These are phyloP conservation scores for Colletotrichum trifolii DNA, from an alignment of 2,329 filamentous ascomycete species.

Conservation along the genomic window DNA sequence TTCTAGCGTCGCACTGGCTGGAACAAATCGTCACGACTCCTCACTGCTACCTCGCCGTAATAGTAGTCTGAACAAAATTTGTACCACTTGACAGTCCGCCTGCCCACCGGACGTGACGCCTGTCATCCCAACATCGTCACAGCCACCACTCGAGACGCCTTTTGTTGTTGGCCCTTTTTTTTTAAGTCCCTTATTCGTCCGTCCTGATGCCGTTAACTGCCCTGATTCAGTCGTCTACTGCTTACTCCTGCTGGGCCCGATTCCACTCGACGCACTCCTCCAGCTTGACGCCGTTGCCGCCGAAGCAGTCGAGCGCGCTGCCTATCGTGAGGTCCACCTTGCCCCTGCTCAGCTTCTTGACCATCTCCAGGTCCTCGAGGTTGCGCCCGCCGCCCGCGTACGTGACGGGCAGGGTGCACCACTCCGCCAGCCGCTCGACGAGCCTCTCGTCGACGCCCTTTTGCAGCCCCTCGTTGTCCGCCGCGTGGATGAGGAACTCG, in stretches of 20 bases:
- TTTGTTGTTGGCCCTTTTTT: background rate
- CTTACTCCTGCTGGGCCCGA: slow-evolving; percentile 51
- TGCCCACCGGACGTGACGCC: slow-evolving; percentile 26
- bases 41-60: background rate
- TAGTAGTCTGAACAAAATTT: slow-evolving; percentile 25
- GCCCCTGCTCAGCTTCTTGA: slow-evolving; percentile 81
- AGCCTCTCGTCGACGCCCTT: slow-evolving; percentile 89
- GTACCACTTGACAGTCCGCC: slow-evolving; percentile 22
- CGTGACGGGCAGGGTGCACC: slow-evolving; percentile 93
- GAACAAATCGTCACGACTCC: no score
- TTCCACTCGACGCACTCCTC: slow-evolving; percentile 95
- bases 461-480: slow-evolving; percentile 95
- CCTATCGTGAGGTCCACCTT: slow-evolving; percentile 95
- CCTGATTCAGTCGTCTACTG: background rate
- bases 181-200: slow-evolving; percentile 22
- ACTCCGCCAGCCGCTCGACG: slow-evolving; percentile 79
- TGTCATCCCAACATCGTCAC: slow-evolving; percentile 20
- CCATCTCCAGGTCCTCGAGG: slow-evolving; percentile 83
- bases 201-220: background rate
- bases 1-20: slow-evolving; percentile 11
- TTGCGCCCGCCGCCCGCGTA: slow-evolving; percentile 94
- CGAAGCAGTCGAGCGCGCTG: slow-evolving; percentile 95
- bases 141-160: background rate
- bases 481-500: slow-evolving; percentile 96
- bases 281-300: slow-evolving; percentile 86